phyloP scores from a whole-genome alignment of 108 stramenopile species.

The Phaeodactylum tricornutum region DNA sequence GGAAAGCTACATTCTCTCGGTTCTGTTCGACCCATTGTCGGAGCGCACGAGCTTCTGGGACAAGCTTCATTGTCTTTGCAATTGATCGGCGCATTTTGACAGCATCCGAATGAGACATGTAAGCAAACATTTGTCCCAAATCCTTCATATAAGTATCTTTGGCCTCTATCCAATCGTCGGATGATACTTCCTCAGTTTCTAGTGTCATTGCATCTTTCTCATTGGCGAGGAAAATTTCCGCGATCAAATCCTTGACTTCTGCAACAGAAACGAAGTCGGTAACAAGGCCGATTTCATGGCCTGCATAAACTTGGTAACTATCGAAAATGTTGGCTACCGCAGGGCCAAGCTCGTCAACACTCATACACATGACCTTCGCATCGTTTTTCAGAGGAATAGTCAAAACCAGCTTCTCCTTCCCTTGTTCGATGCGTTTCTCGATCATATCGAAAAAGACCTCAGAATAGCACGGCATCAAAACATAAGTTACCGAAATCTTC shows the following conservation, averaged over 20 bases:
- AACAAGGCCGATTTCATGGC: constrained; percentile 49
- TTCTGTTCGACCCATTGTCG: constrained; percentile 41
- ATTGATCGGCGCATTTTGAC: constrained; percentile 27
- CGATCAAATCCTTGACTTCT: constrained; percentile 25
- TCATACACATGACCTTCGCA: constrained; percentile 30
- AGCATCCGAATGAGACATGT: constrained; percentile 22
- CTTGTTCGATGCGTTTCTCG: constrained; percentile 9
- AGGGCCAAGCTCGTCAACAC: constrained; percentile 49
- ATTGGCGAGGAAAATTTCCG: constrained; percentile 14
- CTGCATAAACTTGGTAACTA: constrained; percentile 45
- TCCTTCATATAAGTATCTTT: constrained; percentile 44
- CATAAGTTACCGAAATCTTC: constrained; percentile 34
- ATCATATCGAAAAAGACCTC: constrained; percentile 27
- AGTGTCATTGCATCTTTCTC: constrained; percentile 5
- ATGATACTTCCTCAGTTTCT: constrained; percentile 6
- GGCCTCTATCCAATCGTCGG: constrained; percentile 17
- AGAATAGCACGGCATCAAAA: constrained; percentile 47
- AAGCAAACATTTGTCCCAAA: constrained; percentile 42
- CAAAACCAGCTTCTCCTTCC: constrained; percentile 9
- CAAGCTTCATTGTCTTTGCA: constrained; percentile 41
- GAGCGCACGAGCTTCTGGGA: constrained; percentile 31
- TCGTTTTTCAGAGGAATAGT: constrained; percentile 16
- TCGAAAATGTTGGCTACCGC: constrained; percentile 52
- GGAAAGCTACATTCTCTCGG: constrained; percentile 31
- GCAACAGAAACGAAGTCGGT: constrained; percentile 32